Base-by-base conservation (phyloP, 768 basidiomycete genomes). In the Podaxis mareebaensis region DNA sequence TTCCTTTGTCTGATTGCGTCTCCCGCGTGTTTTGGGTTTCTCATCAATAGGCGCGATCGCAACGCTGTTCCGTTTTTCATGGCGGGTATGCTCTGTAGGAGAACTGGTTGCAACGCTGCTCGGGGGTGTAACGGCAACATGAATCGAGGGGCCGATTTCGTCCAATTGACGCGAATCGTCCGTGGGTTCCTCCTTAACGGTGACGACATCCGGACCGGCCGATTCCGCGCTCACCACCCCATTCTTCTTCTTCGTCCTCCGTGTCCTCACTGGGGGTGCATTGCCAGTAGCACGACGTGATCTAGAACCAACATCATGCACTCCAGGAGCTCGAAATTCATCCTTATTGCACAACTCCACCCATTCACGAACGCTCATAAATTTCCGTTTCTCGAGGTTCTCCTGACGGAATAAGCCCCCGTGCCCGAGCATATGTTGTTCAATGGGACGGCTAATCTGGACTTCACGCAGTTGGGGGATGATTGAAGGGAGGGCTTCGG, bases 321-420 rank as follows among this genome's bases (percentile, higher is more conserved):
- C 76, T n/a, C 89, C 85, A 10, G 91, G 93, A 0, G 91, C 85
- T 33, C 88, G 83, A 61, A 85, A 86, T 15, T 92, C 91, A 12
- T 90, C 88, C 65, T 85, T 87, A 28, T 73, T 74, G 67, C 91
- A 91, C 4, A 93, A 75, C 70, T 95, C 93, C 0, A 83, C 84
- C 93, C 93, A 96, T 74, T 96, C 93, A 59, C 91, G 87, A 22
- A 93, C 86, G 70, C 91, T 94, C 86, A 92, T 89, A 57, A 85
- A 73, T 67, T 86, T 86, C 65, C 92, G 84, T 75, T 93, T 95
- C 78, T 94, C 94, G 70, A 97, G 83, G 71, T 97, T 99, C 76
- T 93, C 86, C 68, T 93, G 90, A 22, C 93, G 86, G 73, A 94
- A 99, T 5, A 96, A 81, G 2, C 96, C 96, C 4, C 86, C 87